Percentiles rank a stretch among this genome's conserved stretches.
Conservation (phyloP, 768 basidiomycete species). For the Tulasnella sp. region DNA sequence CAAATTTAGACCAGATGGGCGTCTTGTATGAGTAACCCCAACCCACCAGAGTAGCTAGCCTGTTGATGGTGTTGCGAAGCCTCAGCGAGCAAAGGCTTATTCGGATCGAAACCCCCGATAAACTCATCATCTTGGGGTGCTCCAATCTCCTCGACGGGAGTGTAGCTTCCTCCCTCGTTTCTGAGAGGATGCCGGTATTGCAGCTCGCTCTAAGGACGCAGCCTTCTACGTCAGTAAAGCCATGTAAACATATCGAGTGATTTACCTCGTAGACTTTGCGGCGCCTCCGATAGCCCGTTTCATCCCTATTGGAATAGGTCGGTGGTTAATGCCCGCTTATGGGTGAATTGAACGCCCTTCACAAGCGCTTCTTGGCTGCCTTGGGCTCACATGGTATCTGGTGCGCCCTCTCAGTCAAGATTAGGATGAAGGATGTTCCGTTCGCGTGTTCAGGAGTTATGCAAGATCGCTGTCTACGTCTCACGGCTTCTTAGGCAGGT, state of each 20-base stretch:
- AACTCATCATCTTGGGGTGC: conserved; percentile 54
- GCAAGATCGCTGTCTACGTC: neutral
- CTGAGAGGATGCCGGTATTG: conserved; percentile 37
- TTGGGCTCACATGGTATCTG: neutral
- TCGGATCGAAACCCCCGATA: conserved; percentile 53
- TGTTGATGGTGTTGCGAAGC: neutral
- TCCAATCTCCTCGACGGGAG: conserved; percentile 53
- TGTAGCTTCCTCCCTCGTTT: conserved; percentile 50
- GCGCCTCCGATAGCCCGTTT: conserved; percentile 69
- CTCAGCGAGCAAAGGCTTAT: conserved; percentile 30
- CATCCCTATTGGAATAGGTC: conserved; percentile 47
- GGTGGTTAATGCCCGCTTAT: neutral
- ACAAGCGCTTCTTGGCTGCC: neutral
- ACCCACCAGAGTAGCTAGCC: conserved; percentile 1
- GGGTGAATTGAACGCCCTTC: neutral
- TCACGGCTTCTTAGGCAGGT: neutral
- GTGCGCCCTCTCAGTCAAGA: neutral
- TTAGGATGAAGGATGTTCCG: neutral
- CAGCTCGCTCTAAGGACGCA: conserved; percentile 37
- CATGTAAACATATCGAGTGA: conserved; percentile 36
- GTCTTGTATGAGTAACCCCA: neutral
- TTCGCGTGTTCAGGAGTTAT: neutral
- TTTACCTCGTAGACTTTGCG: conserved; percentile 47
- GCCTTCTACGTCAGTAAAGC: conserved; percentile 34
- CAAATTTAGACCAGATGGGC: neutral